These are phyloP conservation scores for Backusella mclennaniae DNA, from an alignment of 192 early-diverging fungal genomes.

Conservation along the genomic window DNA sequence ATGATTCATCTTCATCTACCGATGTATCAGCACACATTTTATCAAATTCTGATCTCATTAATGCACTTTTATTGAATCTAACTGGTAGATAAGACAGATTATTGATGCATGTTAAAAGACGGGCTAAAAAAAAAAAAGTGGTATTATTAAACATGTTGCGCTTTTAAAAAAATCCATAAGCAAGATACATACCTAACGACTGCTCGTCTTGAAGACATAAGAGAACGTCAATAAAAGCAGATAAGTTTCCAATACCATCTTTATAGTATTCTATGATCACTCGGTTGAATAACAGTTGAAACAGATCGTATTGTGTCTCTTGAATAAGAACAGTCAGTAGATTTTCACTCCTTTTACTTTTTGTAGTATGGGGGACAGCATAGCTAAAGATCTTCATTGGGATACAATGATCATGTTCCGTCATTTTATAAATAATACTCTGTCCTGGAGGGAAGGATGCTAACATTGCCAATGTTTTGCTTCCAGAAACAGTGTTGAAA, in stretches of 20 bases:
- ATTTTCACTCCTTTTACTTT: neutral
- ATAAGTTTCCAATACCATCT: neutral
- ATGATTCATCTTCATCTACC: neutral
- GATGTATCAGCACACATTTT: neutral
- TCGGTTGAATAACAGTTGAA: neutral
- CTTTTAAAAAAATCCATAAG: neutral
- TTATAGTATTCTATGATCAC: neutral
- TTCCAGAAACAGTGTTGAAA: neutral
- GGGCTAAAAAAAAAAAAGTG: neutral
- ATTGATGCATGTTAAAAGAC: neutral
- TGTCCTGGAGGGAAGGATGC: neutral
- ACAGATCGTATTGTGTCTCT: neutral
- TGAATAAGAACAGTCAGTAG: neutral
- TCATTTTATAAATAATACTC: neutral
- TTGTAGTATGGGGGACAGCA: neutral
- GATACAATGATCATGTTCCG: neutral
- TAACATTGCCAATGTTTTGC: neutral
- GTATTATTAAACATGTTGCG: neutral
- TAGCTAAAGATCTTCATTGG: neutral
- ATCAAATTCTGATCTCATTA: neutral
- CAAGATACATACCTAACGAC: neutral
- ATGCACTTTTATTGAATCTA: neutral
- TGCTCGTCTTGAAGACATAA: neutral
- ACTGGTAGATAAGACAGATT: neutral
- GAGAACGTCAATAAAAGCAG: neutral